These are phyloP conservation scores for Fusarium robinianum DNA, from an alignment of 2,329 filamentous ascomycete genomes.

Conservation along the genomic window DNA sequence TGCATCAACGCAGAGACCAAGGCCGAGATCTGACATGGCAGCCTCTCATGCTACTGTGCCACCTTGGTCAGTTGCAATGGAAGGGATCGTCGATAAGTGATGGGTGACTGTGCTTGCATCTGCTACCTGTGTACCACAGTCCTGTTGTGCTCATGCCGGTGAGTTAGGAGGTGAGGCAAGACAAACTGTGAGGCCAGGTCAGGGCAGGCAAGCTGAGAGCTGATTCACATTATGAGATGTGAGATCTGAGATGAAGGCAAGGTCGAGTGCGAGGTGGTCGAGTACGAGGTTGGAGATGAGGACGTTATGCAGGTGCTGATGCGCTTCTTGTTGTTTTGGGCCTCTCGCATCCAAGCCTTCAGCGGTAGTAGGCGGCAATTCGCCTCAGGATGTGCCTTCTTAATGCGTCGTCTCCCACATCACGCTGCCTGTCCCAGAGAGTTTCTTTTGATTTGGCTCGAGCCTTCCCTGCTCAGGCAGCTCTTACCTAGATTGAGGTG, in stretches of 20 bases:
- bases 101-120: conserved; percentile 16
- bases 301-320: conserved; percentile 15
- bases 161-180: conserved; percentile 17
- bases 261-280: too few relatives aligned
- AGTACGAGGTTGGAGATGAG: too few relatives aligned
- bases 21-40: conserved; percentile 27
- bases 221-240: conserved; percentile 5
- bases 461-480: conserved; percentile 11
- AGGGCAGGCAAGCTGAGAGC: conserved; percentile 4
- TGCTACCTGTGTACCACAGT: conserved; percentile 13
- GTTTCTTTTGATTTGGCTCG: conserved; percentile 10
- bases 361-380: conserved; percentile 13
- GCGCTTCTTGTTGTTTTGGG: conserved; percentile 21
- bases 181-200: conserved; percentile 4
- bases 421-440: conserved; percentile 15
- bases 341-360: conserved; percentile 18
- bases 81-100: too few relatives aligned
- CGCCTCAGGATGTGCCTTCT: conserved; percentile 26
- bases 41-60: too few relatives aligned
- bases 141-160: too few relatives aligned
- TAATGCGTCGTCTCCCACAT: conserved; percentile 30
- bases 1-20: conserved; percentile 27
- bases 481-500: conserved; percentile 14
- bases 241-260: conserved; percentile 8
- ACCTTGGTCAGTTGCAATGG: too few relatives aligned